These are phyloP conservation scores for Lipomyces mesembrius DNA, from an alignment of 805 yeast species.

Conservation along the genomic window DNA sequence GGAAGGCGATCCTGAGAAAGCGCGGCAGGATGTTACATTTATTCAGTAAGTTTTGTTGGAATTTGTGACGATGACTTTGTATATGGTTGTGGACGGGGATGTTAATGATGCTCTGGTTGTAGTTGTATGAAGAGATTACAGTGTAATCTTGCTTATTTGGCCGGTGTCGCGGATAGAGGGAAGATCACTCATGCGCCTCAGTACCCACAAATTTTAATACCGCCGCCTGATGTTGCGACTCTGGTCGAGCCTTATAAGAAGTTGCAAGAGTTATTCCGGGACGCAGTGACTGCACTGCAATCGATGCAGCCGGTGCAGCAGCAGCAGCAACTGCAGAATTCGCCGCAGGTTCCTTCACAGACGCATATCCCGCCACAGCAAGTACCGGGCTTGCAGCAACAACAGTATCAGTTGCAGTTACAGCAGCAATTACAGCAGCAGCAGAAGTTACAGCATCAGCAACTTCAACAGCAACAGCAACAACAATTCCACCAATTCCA, in stretches of 20 bases:
- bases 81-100: not conserved
- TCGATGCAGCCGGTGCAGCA: constrained; percentile 33
- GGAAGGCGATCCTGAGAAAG: constrained; percentile 27
- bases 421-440: constrained; percentile 22
- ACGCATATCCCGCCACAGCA: constrained; percentile 27
- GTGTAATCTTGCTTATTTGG: constrained; percentile 46
- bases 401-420: constrained; percentile 22
- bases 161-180: constrained; percentile 42
- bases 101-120: not conserved
- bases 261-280: constrained; percentile 45
- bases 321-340: constrained; percentile 34
- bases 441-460: constrained; percentile 29
- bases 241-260: constrained; percentile 44
- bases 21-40: constrained; percentile 35
- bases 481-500: constrained; percentile 34
- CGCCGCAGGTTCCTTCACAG: constrained; percentile 37
- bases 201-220: constrained; percentile 44
- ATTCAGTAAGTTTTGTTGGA: constrained; percentile 21
- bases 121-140: constrained; percentile 46
- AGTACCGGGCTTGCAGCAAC: constrained; percentile 9
- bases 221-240: constrained; percentile 43
- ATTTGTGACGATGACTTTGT: not conserved
- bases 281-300: constrained; percentile 38
- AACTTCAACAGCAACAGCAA: constrained; percentile 38
- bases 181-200: constrained; percentile 34